A percentile compares a stretch with the other conserved stretches of the same genome.
Evolutionary conservation across 257 asterid genomes (phyloP).

Genomic region (Solanum lycopersicoides): DNA sequence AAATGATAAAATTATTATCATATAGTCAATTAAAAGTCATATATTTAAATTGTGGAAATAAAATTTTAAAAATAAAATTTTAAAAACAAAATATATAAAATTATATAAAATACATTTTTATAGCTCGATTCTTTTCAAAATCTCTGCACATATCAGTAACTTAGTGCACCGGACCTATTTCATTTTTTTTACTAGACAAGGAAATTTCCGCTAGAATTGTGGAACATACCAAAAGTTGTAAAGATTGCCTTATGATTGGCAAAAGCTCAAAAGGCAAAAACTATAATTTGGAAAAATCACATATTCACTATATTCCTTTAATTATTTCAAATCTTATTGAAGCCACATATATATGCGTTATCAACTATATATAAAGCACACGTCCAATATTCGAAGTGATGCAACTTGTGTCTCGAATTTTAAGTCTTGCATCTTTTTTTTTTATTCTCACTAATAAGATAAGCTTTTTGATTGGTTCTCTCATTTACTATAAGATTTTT

Average conservation of each 20-base stretch:
- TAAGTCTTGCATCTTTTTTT: background rate
- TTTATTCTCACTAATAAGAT: background rate
- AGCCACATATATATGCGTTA: background rate
- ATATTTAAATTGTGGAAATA: background rate
- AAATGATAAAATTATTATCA: too few species aligned
- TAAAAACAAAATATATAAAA: background rate
- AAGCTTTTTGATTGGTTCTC: background rate
- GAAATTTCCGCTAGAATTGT: background rate
- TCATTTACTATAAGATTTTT: background rate
- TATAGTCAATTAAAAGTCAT: background rate
- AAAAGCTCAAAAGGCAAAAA: background rate
- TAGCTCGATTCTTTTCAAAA: background rate
- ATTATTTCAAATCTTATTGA: background rate
- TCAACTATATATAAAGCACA: background rate
- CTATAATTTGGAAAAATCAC: background rate
- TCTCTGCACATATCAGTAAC: background rate
- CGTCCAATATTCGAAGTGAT: background rate
- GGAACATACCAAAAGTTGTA: background rate
- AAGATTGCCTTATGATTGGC: background rate
- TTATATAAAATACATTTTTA: background rate
- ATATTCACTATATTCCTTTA: background rate
- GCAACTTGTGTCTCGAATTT: background rate
- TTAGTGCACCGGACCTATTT: background rate
- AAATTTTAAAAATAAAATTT: background rate
- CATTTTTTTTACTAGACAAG: background rate